Evolutionary conservation across 73 alveolate genomes (phyloP).

Genomic region (Tetrahymena malaccensis): DNA sequence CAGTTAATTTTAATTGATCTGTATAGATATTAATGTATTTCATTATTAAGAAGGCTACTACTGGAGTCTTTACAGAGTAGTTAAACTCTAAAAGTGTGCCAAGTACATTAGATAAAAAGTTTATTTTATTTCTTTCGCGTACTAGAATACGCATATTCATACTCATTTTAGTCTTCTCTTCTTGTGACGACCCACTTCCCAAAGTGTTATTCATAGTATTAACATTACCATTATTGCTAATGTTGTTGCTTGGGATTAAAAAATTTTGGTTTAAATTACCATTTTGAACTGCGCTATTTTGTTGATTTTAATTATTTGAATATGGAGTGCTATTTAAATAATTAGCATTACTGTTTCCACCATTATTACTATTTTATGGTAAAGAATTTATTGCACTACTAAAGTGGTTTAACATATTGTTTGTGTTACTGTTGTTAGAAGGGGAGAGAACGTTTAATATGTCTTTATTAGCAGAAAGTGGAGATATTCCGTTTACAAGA

Average conservation of each 20-base stretch:
- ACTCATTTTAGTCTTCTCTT: background rate
- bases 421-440: background rate
- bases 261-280: constrained; percentile 3
- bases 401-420: background rate
- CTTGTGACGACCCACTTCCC: background rate
- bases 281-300: background rate
- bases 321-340: background rate
- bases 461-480: background rate
- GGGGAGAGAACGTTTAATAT: background rate
- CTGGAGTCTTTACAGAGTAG: constrained; percentile 14
- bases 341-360: background rate
- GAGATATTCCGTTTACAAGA: background rate
- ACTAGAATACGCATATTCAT: constrained; percentile 18
- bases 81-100: constrained; percentile 24
- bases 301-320: background rate
- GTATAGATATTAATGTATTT: background rate
- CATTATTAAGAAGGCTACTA: constrained; percentile 13
- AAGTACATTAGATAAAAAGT: constrained; percentile 14
- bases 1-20: constrained; percentile 4
- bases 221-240: background rate
- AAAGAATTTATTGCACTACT: background rate
- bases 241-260: background rate
- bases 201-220: background rate
- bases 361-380: background rate
- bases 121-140: constrained; percentile 28